A percentile compares a stretch with the other conserved stretches of the same genome.
Conservation (phyloP, 345 rosid genomes). For the Limnanthes douglasii region DNA sequence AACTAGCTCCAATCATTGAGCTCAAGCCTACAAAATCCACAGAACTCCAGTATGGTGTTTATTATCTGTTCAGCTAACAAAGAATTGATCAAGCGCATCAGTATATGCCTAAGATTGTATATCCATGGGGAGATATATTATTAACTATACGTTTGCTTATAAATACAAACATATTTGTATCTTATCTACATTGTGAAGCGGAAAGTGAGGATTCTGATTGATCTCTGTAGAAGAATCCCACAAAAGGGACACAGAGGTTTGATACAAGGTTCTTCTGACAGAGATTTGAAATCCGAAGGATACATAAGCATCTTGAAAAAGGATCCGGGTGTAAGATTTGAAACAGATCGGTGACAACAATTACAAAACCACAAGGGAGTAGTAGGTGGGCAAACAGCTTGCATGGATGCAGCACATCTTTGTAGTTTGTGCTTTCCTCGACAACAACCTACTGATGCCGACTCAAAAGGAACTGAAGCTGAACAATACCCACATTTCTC, state of each 20-base stretch:
- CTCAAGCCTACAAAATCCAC: too few species aligned
- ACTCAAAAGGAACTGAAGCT: slow-evolving; percentile 42
- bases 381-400: slow-evolving; percentile 52
- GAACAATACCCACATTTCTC: slow-evolving; percentile 68
- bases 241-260: slow-evolving; percentile 67
- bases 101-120: too few species aligned
- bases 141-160: too few species aligned
- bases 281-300: slow-evolving; percentile 25
- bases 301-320: slow-evolving; percentile 31
- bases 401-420: slow-evolving; percentile 69
- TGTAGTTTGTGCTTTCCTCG: slow-evolving; percentile 38
- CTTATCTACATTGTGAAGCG: slow-evolving; percentile 34
- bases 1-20: too few species aligned
- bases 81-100: too few species aligned
- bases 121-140: too few species aligned
- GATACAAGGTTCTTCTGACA: slow-evolving; percentile 10
- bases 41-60: too few species aligned
- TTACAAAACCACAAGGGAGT: slow-evolving; percentile 81
- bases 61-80: too few species aligned
- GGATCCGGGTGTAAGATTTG: slow-evolving; percentile 36
- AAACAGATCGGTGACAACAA: slow-evolving; percentile 50
- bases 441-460: slow-evolving; percentile 57
- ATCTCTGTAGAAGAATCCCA: slow-evolving; percentile 60
- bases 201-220: slow-evolving; percentile 56
- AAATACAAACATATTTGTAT: too few species aligned